These are phyloP conservation scores for Daphne laureola DNA, from an alignment of 441 rosid genomes.

Conservation along the genomic window DNA sequence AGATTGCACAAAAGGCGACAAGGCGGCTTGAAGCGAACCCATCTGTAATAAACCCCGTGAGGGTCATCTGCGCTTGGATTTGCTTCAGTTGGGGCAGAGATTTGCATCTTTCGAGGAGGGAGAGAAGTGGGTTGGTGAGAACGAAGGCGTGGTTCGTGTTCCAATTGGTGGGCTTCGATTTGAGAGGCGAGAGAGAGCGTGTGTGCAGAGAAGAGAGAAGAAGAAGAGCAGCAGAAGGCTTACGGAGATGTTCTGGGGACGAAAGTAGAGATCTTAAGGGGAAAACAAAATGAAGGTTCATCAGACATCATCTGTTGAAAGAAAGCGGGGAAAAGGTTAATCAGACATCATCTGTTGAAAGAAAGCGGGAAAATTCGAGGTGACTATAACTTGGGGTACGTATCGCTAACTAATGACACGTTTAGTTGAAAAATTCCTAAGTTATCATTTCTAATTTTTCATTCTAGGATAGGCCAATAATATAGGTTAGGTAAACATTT, in stretches of 20 bases:
- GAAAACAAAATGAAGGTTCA: constrained; percentile 28
- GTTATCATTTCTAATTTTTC: too few relatives aligned
- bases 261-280: constrained; percentile 18
- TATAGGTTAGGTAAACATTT: too few relatives aligned
- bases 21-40: constrained; percentile 60
- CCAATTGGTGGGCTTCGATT: constrained; percentile 26
- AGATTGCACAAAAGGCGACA: constrained; percentile 52
- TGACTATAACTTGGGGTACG: too few relatives aligned
- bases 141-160: constrained; percentile 39
- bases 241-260: constrained; percentile 20
- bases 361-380: too few relatives aligned
- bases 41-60: constrained; percentile 41
- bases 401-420: too few relatives aligned
- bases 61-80: constrained; percentile 60
- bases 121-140: constrained; percentile 47
- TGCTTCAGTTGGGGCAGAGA: constrained; percentile 58
- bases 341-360: too few relatives aligned
- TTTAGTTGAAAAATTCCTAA: too few relatives aligned
- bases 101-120: constrained; percentile 45
- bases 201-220: constrained; percentile 15
- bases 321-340: constrained; percentile 14
- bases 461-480: too few relatives aligned
- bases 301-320: constrained; percentile 12
- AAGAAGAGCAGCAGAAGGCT: constrained; percentile 8
- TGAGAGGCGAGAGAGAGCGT: constrained; percentile 37